These are phyloP conservation scores for Umbelopsis vinacea DNA, from an alignment of 192 early-diverging fungal genomes.

Conservation along the genomic window DNA sequence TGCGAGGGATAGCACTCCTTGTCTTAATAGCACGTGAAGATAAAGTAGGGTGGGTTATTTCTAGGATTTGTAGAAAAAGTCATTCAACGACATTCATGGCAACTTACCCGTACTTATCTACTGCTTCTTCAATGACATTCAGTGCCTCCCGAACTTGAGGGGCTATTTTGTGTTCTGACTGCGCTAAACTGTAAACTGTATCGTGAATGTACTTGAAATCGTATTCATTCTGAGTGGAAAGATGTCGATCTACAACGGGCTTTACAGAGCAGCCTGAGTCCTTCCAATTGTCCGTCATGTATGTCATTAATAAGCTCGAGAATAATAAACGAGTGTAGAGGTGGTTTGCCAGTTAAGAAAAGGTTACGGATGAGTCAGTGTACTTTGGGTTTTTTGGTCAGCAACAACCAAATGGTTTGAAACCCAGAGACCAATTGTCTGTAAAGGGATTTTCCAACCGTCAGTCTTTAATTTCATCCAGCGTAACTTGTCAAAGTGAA, in stretches of 20 bases:
- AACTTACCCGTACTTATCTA: slow-evolving; percentile 60
- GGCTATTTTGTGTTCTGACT: slow-evolving; percentile 41
- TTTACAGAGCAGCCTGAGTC: not conserved
- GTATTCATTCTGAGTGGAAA: slow-evolving; percentile 24
- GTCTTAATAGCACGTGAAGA: slow-evolving; percentile 45
- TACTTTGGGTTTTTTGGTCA: slow-evolving; percentile 3
- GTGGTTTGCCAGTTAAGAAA: not conserved
- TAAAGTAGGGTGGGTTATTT: not conserved
- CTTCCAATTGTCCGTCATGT: slow-evolving; percentile 1
- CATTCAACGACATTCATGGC: not conserved
- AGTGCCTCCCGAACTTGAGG: slow-evolving; percentile 49
- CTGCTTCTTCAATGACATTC: slow-evolving; percentile 58
- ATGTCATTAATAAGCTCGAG: not conserved
- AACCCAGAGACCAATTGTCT: slow-evolving; percentile 18
- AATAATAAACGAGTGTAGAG: not conserved
- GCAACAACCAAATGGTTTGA: slow-evolving; percentile 18
- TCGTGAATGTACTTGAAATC: slow-evolving; percentile 41
- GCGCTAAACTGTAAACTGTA: slow-evolving; percentile 40
- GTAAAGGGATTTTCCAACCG: not conserved
- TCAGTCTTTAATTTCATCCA: no score
- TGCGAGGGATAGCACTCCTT: slow-evolving; percentile 69
- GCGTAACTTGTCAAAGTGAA: no score
- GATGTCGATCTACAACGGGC: slow-evolving; percentile 18
- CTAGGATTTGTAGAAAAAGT: not conserved
- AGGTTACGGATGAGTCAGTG: slow-evolving; percentile 7